These are phyloP conservation scores for Ceratobasidium sp. DNA, from an alignment of 1,284 basidiomycete species.

Conservation along the genomic window DNA sequence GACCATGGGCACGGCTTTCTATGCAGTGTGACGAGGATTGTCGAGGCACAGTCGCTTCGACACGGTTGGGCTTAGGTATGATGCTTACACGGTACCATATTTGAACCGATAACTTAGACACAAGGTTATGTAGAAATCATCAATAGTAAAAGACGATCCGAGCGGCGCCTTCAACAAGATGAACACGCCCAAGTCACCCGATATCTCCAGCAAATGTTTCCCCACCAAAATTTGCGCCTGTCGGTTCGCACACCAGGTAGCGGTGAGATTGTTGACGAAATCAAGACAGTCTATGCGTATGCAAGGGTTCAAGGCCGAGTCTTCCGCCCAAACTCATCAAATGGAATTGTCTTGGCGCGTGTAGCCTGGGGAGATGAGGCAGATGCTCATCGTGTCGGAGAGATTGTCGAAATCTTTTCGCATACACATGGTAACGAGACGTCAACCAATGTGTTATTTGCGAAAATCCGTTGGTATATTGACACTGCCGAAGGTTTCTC, in stretches of 20 bases:
- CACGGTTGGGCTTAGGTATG: conserved; percentile 1
- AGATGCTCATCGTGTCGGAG: conserved; percentile 16
- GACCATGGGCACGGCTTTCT: not conserved
- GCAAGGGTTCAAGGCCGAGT: not conserved
- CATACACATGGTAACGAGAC: not conserved
- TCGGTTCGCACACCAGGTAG: conserved; percentile 14
- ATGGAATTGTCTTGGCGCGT: conserved; percentile 26
- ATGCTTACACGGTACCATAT: not conserved
- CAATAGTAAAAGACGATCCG: not conserved
- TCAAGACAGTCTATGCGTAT: conserved; percentile 6
- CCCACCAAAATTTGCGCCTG: conserved; percentile 2
- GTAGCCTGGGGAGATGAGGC: not conserved
- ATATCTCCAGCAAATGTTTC: conserved; percentile 9
- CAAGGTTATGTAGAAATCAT: not conserved
- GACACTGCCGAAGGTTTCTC: not conserved
- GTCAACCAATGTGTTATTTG: conserved; percentile 1
- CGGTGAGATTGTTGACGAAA: not conserved
- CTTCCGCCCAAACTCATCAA: conserved; percentile 15
- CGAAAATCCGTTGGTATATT: conserved; percentile 28
- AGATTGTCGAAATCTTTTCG: conserved; percentile 20
- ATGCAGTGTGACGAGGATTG: not conserved
- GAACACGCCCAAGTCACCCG: conserved; percentile 12
- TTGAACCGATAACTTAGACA: not conserved
- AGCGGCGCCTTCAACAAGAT: conserved; percentile 1
- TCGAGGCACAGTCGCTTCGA: conserved; percentile 4